Evolutionary conservation across 140 eudicot species (phyloP).

Genomic region (Flaveria floridana): DNA sequence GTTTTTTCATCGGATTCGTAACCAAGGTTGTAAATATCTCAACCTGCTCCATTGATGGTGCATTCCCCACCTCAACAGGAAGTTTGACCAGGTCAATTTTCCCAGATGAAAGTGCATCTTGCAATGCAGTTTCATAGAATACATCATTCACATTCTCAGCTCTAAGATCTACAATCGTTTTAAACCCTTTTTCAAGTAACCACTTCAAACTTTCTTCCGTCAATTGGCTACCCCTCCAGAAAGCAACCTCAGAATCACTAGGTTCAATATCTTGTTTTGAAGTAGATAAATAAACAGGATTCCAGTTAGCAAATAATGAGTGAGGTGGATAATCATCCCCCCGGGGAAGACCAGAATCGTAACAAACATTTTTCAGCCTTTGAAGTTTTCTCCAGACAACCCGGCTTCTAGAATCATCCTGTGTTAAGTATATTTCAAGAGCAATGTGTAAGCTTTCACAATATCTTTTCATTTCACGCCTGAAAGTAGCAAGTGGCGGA

Average conservation of each 20-base stretch:
- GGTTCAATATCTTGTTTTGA: constrained; percentile 57
- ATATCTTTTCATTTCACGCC: constrained; percentile 87
- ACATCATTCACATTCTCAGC: constrained; percentile 84
- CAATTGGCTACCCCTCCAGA: constrained; percentile 91
- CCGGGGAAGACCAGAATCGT: constrained; percentile 88
- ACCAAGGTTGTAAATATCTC: constrained; percentile 62
- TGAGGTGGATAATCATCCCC: constrained; percentile 68
- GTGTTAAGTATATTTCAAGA: constrained; percentile 66
- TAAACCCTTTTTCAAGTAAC: constrained; percentile 79
- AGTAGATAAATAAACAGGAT: constrained; percentile 69
- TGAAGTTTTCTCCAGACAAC: constrained; percentile 91
- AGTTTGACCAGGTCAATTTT: constrained; percentile 65
- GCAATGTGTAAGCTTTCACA: constrained; percentile 97
- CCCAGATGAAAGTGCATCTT: constrained; percentile 60
- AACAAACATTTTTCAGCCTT: constrained; percentile 71
- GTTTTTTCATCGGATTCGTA: constrained; percentile 54
- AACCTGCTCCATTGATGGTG: constrained; percentile 84
- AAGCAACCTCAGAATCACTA: constrained; percentile 55
- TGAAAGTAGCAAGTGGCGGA: constrained; percentile 86
- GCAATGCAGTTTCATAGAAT: constrained; percentile 56
- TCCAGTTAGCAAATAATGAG: constrained; percentile 82
- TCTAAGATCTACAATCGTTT: constrained; percentile 84
- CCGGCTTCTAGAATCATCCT: constrained; percentile 63
- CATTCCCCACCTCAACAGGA: constrained; percentile 82
- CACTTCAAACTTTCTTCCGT: constrained; percentile 87